Evolutionary conservation across 768 basidiomycete genomes (phyloP), one percentile per base, ranked within the genome.

Genomic region (Coprinellus micaceus): DNA sequence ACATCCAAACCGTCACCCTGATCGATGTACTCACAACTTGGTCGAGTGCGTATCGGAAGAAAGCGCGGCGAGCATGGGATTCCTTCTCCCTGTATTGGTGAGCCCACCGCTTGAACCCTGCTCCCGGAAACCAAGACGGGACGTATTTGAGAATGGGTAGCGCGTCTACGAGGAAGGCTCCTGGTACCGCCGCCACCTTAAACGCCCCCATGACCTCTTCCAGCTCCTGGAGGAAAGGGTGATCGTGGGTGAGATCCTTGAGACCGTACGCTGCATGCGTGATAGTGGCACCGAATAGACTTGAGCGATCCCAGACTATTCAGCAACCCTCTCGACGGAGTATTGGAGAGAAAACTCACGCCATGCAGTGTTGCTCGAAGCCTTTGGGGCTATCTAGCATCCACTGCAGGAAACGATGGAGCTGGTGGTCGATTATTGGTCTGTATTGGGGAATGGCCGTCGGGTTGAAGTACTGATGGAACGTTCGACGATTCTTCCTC

Each of bases 201-300:
- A 71, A 61, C 1, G 64, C 66, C 7, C 67, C 63, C 28, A 71
- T 43, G 29, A 68, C 71, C 26, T 57, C 62, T 59, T 73, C 68
- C 1, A 70, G 71, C 10, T 67, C 61, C 2, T 60, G 58, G 33
- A 76, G 64, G 55, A 74, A 73, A 13, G 67, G 64, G 53, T 77
- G 76, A 4, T 64, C 62, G 29, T 64, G 57, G 24, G 66, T 63
- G 21, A 64, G 55, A 37, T 73, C 66, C 13, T 68, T 61, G 48
- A 77, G 70, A n/a, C 73, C 73, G 24, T 77, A 76, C 25, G 73
- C 67, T 10, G 69, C 64, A 1, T 67, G 64, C 66, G 76, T 67
- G 47, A 37, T 37, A 9, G 17, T 10, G 9, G 36, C 17, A 37
- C 17, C 17, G 36, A 37, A 37, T 9, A 10, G 17, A 37, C 36